Conservation (phyloP, 768 basidiomycete species). For the Kwoniella europaea region DNA sequence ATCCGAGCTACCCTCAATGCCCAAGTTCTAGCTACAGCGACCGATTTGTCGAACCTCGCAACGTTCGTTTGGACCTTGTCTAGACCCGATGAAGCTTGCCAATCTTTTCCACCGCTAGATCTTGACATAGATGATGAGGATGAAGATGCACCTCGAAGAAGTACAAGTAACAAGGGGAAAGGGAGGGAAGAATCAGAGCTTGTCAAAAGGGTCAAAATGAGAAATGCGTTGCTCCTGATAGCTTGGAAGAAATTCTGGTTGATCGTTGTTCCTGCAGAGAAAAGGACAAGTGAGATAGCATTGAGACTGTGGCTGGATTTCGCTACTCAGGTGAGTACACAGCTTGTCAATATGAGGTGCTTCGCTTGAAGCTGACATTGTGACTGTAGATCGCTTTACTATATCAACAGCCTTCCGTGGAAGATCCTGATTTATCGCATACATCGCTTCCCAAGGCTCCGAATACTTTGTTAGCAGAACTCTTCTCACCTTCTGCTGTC, state of each 20-base stretch:
- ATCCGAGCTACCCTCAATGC: conserved; percentile 22
- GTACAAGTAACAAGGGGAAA: conserved; percentile 14
- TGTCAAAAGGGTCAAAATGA: conserved; percentile 18
- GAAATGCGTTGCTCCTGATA: conserved; percentile 35
- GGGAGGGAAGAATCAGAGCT: conserved; percentile 6
- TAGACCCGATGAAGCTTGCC: conserved; percentile 38
- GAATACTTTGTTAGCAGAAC: conserved; percentile 11
- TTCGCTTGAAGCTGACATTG: not conserved
- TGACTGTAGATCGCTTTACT: conserved; percentile 25
- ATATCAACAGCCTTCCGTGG: conserved; percentile 22
- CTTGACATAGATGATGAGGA: conserved; percentile 11
- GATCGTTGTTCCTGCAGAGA: conserved; percentile 31
- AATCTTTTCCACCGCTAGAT: conserved; percentile 5
- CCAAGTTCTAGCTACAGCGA: conserved; percentile 1
- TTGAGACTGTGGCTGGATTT: conserved; percentile 47
- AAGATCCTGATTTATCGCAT: conserved; percentile 16
- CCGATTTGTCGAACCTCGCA: conserved; percentile 36
- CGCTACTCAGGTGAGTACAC: conserved; percentile 36
- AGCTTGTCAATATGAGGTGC: too few relatives aligned
- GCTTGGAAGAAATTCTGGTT: conserved; percentile 51
- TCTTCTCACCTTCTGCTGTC: conserved; percentile 41
- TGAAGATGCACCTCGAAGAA: not conserved
- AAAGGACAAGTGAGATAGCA: conserved; percentile 26
- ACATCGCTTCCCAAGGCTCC: conserved; percentile 18
- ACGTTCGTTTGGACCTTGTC: conserved; percentile 42